These are phyloP conservation scores for Naganishia vaughanmartiniae DNA, from an alignment of 768 basidiomycete species.

Conservation along the genomic window DNA sequence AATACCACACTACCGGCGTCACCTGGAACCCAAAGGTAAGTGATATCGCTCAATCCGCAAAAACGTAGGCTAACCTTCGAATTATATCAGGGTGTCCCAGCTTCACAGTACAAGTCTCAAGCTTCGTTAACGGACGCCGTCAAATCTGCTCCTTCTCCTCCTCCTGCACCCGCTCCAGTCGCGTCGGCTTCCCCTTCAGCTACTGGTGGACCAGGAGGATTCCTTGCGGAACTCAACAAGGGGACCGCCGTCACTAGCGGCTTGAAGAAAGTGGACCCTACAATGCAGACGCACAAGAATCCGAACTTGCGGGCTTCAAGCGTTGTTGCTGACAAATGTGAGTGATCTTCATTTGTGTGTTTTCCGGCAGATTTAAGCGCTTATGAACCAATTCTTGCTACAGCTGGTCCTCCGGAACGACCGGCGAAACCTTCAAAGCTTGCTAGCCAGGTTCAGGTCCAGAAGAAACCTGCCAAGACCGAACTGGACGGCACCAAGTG, in stretches of 20 bases:
- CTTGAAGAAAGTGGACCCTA: constrained; percentile 88
- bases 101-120: constrained; percentile 5
- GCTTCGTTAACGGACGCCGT: constrained; percentile 47
- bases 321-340: constrained; percentile 55
- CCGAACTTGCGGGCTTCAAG: constrained; percentile 68
- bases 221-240: constrained; percentile 86
- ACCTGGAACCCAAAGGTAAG: constrained; percentile 80
- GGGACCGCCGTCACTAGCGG: constrained; percentile 87
- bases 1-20: constrained; percentile 81
- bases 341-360: constrained; percentile 24
- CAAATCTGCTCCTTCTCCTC: constrained; percentile 41
- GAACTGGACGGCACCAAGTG: constrained; percentile 90
- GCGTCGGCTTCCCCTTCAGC: constrained; percentile 53
- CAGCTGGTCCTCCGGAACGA: constrained; percentile 47
- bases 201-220: constrained; percentile 63
- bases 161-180: constrained; percentile 52
- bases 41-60: background rate
- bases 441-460: constrained; percentile 61
- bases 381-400: constrained; percentile 48
- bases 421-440: constrained; percentile 83
- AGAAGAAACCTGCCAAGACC: constrained; percentile 89
- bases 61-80: background rate
- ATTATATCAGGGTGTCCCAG: background rate
- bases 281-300: constrained; percentile 99
- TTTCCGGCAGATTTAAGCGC: constrained; percentile 27